Conservation (phyloP, 805 yeast species). For the Wickerhamomyces bisporus region DNA sequence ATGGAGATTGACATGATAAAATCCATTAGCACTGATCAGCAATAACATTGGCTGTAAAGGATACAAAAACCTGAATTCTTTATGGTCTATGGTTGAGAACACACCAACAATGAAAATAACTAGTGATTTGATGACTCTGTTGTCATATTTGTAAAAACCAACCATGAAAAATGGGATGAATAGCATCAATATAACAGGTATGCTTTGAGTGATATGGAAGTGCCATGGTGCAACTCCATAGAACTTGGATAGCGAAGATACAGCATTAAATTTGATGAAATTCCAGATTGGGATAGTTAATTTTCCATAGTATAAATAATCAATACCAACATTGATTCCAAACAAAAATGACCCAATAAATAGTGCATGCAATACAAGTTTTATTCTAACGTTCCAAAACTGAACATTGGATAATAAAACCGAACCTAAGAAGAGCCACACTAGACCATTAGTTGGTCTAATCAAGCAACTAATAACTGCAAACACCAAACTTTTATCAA, state of each 20-base stretch:
- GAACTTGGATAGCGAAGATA: slow-evolving; percentile 66
- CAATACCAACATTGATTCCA: slow-evolving; percentile 39
- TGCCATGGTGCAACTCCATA: slow-evolving; percentile 85
- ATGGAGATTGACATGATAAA: slow-evolving; percentile 18
- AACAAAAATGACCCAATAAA: slow-evolving; percentile 26
- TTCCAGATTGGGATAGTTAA: slow-evolving; percentile 58
- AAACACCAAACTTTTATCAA: slow-evolving; percentile 37
- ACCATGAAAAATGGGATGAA: slow-evolving; percentile 56
- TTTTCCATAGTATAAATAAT: slow-evolving; percentile 53
- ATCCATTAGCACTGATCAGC: slow-evolving; percentile 39
- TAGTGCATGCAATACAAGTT: slow-evolving; percentile 19
- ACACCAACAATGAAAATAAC: slow-evolving; percentile 40
- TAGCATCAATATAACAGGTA: slow-evolving; percentile 70
- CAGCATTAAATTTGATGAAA: slow-evolving; percentile 74
- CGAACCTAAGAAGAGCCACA: slow-evolving; percentile 67
- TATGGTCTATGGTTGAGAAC: slow-evolving; percentile 72
- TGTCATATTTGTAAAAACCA: slow-evolving; percentile 31
- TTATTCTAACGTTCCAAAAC: slow-evolving; percentile 7
- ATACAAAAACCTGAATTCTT: slow-evolving; percentile 86
- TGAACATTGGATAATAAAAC: slow-evolving; percentile 8
- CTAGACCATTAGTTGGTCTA: slow-evolving; percentile 77
- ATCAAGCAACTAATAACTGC: slow-evolving; percentile 65
- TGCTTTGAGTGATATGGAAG: slow-evolving; percentile 76
- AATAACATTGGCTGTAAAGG: slow-evolving; percentile 77
- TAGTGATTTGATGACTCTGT: slow-evolving; percentile 26